phyloP scores from a whole-genome alignment of 169 alveolate species.

The Eimeria zaria region DNA sequence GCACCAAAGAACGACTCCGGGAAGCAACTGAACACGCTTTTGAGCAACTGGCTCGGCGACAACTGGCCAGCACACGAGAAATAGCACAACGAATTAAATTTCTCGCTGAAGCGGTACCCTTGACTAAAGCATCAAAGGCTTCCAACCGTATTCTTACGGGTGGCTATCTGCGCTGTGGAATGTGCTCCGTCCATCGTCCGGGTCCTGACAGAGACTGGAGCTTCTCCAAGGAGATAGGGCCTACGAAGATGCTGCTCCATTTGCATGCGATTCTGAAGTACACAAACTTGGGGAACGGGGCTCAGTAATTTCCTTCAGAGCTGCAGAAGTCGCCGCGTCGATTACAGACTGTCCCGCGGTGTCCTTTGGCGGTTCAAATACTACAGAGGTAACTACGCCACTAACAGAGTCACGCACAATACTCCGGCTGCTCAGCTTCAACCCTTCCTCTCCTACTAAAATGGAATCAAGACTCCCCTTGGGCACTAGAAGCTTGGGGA shows the following conservation, averaged over 20 bases:
- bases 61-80: not conserved
- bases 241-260: not conserved
- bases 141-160: too few species aligned
- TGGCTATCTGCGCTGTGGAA: not conserved
- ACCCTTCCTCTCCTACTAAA: not conserved
- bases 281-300: not conserved
- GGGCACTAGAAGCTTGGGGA: not conserved
- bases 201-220: not conserved
- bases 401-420: constrained; percentile 44
- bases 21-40: not conserved
- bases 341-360: not conserved
- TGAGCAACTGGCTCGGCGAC: not conserved
- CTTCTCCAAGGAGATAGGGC: not conserved
- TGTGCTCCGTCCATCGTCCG: not conserved
- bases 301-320: not conserved
- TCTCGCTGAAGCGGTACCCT: not conserved
- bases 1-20: not conserved
- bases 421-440: constrained; percentile 43
- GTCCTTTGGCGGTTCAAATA: constrained; percentile 19
- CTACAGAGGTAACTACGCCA: constrained; percentile 28
- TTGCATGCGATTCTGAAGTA: not conserved
- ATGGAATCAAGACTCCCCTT: not conserved
- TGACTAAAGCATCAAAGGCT: not conserved
- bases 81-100: not conserved
- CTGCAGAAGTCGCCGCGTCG: constrained; percentile 20